Evolutionary conservation across 495 filamentous ascomycete species (phyloP).

Genomic region (Aspergillus avenaceus): DNA sequence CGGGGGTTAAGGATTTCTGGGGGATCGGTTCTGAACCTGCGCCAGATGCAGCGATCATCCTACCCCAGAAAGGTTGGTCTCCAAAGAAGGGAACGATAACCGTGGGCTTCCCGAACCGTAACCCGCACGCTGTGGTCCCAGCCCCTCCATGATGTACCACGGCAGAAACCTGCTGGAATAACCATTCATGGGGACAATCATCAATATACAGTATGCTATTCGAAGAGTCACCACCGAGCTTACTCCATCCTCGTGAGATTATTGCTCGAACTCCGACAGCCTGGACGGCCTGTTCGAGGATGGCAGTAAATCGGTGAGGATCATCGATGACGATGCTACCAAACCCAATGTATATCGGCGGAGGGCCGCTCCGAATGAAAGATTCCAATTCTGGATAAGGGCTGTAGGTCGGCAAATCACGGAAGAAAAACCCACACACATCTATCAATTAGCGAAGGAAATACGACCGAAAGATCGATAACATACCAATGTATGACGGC

Average conservation of each 20-base stretch:
- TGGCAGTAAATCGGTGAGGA: constrained; percentile 46
- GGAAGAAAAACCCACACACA: constrained; percentile 61
- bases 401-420: constrained; percentile 45
- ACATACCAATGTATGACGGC: constrained; percentile 49
- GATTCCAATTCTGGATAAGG: constrained; percentile 46
- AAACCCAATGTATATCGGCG: constrained; percentile 65
- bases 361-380: constrained; percentile 51
- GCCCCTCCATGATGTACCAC: constrained; percentile 67
- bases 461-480: not conserved
- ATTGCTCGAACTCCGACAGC: constrained; percentile 51
- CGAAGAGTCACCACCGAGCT: constrained; percentile 46
- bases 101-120: constrained; percentile 54
- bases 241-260: constrained; percentile 62
- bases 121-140: constrained; percentile 61
- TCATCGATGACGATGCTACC: constrained; percentile 64
- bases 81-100: constrained; percentile 64
- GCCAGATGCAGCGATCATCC: constrained; percentile 60
- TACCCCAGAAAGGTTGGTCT: constrained; percentile 80
- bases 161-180: constrained; percentile 57
- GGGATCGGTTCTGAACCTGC: constrained; percentile 71
- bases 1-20: constrained; percentile 61
- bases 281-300: constrained; percentile 52
- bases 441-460: constrained; percentile 20
- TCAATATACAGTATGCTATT: constrained; percentile 52
- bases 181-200: constrained; percentile 63